Evolutionary conservation across 2,329 filamentous ascomycete species (phyloP).

Genomic region (Penicillium sp.): DNA sequence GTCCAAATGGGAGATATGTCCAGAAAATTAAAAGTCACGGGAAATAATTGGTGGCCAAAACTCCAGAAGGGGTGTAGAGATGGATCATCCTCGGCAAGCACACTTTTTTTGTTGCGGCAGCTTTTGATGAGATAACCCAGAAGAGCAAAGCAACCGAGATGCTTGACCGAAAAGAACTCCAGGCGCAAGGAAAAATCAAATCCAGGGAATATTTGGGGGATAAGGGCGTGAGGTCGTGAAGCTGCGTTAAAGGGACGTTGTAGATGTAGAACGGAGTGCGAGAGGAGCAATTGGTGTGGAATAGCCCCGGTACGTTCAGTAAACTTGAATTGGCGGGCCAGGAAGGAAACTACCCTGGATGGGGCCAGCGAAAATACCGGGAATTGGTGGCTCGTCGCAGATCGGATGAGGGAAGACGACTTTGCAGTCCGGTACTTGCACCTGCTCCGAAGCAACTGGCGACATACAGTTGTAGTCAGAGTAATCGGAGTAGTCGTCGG

Average conservation of each 20-base stretch:
- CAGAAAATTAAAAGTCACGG: slow-evolving; percentile 9
- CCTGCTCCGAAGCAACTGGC: slow-evolving; percentile 36
- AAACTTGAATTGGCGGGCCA: slow-evolving; percentile 32
- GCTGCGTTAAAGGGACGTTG: background rate
- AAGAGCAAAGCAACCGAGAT: slow-evolving; percentile 7
- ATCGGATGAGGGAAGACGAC: slow-evolving; percentile 32
- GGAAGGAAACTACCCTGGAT: slow-evolving; percentile 22
- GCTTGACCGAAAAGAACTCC: background rate
- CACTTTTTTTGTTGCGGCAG: slow-evolving; percentile 13
- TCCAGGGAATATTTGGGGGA: background rate
- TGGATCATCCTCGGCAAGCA: slow-evolving; percentile 10
- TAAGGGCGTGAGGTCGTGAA: slow-evolving; percentile 1
- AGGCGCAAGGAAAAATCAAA: background rate
- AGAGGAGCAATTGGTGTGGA: slow-evolving; percentile 5
- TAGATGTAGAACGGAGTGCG: background rate
- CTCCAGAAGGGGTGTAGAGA: slow-evolving; percentile 6
- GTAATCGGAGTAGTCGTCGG: slow-evolving; percentile 42
- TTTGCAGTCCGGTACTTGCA: slow-evolving; percentile 34
- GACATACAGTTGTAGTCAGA: slow-evolving; percentile 40
- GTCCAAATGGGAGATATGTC: slow-evolving; percentile 11
- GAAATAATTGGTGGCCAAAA: slow-evolving; percentile 21
- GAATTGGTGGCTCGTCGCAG: slow-evolving; percentile 33
- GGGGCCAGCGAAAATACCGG: slow-evolving; percentile 3
- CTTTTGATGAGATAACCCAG: slow-evolving; percentile 13
- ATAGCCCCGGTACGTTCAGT: slow-evolving; percentile 26